Conservation (phyloP, 768 basidiomycete species). For the Boletus huronensis region DNA sequence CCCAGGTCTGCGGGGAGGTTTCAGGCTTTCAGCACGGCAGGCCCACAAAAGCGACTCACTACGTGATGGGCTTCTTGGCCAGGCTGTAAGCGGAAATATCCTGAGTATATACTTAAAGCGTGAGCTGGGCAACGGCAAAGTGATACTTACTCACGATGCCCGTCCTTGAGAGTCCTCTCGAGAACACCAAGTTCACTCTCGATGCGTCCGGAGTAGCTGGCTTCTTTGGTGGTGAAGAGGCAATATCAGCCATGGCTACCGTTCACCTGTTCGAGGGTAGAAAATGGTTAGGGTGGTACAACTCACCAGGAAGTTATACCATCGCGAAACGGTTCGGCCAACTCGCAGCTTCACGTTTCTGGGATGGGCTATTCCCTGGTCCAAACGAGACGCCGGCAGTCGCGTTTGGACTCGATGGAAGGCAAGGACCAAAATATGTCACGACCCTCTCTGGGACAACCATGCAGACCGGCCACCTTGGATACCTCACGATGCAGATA, state of each 20-base stretch:
- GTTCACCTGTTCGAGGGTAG: conserved; percentile 32
- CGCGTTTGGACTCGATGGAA: conserved; percentile 31
- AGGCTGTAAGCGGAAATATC: not conserved
- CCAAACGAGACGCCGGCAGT: conserved; percentile 24
- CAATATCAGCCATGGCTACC: conserved; percentile 36
- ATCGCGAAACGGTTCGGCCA: conserved; percentile 33
- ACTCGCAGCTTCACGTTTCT: conserved; percentile 26
- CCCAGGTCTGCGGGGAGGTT: not conserved
- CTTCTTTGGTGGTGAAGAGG: conserved; percentile 38
- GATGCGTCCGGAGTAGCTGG: conserved; percentile 34
- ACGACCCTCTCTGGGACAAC: conserved; percentile 28
- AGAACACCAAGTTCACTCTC: conserved; percentile 13
- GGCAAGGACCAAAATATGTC: conserved; percentile 26
- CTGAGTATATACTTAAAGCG: not conserved
- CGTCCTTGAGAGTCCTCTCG: conserved; percentile 12
- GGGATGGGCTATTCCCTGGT: conserved; percentile 34
- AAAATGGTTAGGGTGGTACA: conserved; percentile 37
- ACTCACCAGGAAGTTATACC: conserved; percentile 35
- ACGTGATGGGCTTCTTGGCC: not conserved
- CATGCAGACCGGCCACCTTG: conserved; percentile 31
- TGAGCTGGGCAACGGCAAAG: not conserved
- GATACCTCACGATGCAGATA: conserved; percentile 23
- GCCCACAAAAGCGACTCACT: not conserved
- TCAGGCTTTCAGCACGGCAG: not conserved
- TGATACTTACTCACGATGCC: conserved; percentile 14